Evolutionary conservation across 2,329 filamentous ascomycete genomes (phyloP), one percentile per base, ranked within the genome.

Genomic region (Myrmaecium sp.): DNA sequence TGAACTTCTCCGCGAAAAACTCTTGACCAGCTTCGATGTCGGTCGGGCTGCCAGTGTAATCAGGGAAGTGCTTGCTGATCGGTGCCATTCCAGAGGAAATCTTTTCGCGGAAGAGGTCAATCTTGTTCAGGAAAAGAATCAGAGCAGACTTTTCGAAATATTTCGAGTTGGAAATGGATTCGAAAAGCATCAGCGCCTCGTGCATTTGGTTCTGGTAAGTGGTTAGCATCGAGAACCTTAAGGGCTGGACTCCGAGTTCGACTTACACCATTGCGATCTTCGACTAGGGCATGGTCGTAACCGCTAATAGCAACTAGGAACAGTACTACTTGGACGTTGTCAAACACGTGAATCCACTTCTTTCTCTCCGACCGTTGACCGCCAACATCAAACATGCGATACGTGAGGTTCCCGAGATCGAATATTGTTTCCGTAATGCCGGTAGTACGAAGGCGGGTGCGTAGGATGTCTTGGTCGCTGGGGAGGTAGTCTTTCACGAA

Each of bases 331-430:
- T 89, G 83, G 35, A 93, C 83, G 37, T 89, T 89, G 51, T 93
- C 83, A 48, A 93, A 93, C 47, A 83, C 89, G 51, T 93, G 83
- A 36, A 93, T 92, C 83, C 83, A 93, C 62, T 93, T 93, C 66
- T 92, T 92, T 35, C 83, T 76, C 55, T 93, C 83, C 15, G 83
- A 92, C 41, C 83, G 66, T 50, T 93, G 83, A 31, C 83, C 83
- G 49, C 83, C 83, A 24, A 92, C 83, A 44, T 93, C 83, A 53
- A 92, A 92, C 83, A 95, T 94, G 43, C 83, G 77, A 57, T 94
- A 94, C 36, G 83, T 92, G 42, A 94, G 67, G 44, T 86, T 76
- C 33, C 83, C 83, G 9, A 92, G 66, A 50, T 92, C 82, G 52
- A 95, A 95, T 35, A 86, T 69, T 3, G 84, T 93, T 54, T 95